These are phyloP conservation scores for Condylostoma magnum DNA, from an alignment of 169 alveolate genomes.

Conservation along the genomic window DNA sequence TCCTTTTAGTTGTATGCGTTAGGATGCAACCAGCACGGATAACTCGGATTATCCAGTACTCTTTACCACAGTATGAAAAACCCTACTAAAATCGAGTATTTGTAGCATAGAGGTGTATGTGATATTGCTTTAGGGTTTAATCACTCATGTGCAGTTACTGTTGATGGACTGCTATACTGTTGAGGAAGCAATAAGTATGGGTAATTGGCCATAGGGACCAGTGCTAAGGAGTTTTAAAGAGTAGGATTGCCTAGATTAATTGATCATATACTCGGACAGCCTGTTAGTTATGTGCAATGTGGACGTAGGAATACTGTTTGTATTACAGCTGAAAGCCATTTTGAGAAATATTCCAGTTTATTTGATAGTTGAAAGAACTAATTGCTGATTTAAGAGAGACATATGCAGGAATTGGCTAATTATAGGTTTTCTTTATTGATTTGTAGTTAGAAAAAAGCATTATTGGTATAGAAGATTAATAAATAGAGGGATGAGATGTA, in stretches of 20 bases:
- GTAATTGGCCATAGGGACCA: conserved; percentile 23
- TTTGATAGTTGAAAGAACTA: conserved; percentile 16
- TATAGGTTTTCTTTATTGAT: conserved; percentile 28
- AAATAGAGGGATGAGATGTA: conserved; percentile 12
- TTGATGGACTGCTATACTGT: conserved; percentile 25
- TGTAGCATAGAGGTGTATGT: conserved; percentile 14
- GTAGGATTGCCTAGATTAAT: conserved; percentile 31
- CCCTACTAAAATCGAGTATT: conserved; percentile 26
- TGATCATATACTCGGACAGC: conserved; percentile 18
- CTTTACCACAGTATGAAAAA: conserved; percentile 23
- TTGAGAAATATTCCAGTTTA: not conserved
- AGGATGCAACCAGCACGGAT: conserved; percentile 54
- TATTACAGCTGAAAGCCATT: conserved; percentile 17
- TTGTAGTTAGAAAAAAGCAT: conserved; percentile 7
- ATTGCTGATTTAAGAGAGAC: conserved; percentile 18
- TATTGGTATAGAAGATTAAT: conserved; percentile 20
- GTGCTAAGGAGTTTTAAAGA: conserved; percentile 21
- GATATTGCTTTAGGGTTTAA: conserved; percentile 20
- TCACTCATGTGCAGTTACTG: conserved; percentile 24
- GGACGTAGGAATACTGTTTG: conserved; percentile 15
- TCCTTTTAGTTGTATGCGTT: conserved; percentile 48
- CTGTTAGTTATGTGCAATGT: not conserved
- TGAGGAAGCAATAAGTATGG: conserved; percentile 32
- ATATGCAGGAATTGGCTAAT: conserved; percentile 30
- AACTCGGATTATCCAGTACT: conserved; percentile 28